Evolutionary conservation across 2,329 filamentous ascomycete species (phyloP), one percentile per base, ranked within the genome.

Genomic region (Sporothrix dimorphospora): DNA sequence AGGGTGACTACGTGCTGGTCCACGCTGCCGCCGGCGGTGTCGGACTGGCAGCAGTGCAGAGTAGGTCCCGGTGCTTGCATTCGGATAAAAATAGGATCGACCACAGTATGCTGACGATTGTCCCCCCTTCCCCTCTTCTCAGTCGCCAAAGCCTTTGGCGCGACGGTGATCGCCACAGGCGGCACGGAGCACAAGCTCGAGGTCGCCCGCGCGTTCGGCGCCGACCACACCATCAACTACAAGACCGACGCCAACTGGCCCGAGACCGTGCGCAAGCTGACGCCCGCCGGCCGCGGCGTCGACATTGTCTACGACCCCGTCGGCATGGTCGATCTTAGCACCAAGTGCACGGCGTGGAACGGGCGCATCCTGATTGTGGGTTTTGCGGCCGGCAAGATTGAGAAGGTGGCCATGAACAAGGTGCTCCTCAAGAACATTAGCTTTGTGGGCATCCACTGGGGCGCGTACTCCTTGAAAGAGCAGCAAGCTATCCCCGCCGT

Each of bases 241-340:
- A 86, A 86, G 21, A 85, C 91, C 73, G 85, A 91, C 74, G 79
- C 85, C 1, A 83, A 85, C 71, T 91, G 91, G 86, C 87, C 88
- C n/a, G 84, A 85, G 1, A 81, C 89, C 73, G 94, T 98, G 65
- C 92, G 92, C 83, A 89, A 88, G 76, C 81, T 98, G 72, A 95
- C 92, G 4, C 93, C 92, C 0, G 88, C 89, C 74, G 88, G 88
- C 1, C 81, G 84, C 59, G 89, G 94, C 12, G 94, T 97, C 21
- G 94, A 98, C 81, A 93, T 98, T 69, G 94, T 98, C 27, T 98
- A 94, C 83, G 95, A 98, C 80, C 94, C 95, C 14, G 95, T 98
- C 0, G 95, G 95, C 0, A 83, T 98, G 79, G 93, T 98, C 67
- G 94, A 97, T 76, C 87, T 90, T 79, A 94, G 91, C 76, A 92